Conservation (phyloP, 495 filamentous ascomycete genomes). For the Aspergillus wentii region DNA sequence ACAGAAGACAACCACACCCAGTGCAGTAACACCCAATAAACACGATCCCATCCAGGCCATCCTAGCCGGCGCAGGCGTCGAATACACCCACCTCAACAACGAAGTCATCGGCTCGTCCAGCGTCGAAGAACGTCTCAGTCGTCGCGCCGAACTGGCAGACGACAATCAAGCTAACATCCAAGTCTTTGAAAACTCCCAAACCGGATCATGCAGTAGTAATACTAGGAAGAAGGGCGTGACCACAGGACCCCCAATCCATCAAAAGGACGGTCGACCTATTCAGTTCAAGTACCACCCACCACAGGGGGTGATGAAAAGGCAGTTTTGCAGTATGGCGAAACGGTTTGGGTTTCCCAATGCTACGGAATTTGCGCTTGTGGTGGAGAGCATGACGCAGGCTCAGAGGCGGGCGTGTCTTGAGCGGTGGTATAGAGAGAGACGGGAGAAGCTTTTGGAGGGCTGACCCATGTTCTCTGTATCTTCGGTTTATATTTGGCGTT, state of each 20-base stretch:
- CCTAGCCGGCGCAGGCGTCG: slow-evolving; percentile 79
- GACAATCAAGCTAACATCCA: slow-evolving; percentile 45
- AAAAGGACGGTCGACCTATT: slow-evolving; percentile 26
- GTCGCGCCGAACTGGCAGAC: slow-evolving; percentile 63
- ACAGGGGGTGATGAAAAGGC: slow-evolving; percentile 65
- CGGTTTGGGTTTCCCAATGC: slow-evolving; percentile 71
- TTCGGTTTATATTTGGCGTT: too few relatives aligned
- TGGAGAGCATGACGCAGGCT: slow-evolving; percentile 90
- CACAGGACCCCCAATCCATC: slow-evolving; percentile 5
- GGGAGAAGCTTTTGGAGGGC: slow-evolving; percentile 29
- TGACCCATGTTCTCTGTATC: too few relatives aligned
- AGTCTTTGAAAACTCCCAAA: slow-evolving; percentile 43
- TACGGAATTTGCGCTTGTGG: slow-evolving; percentile 86
- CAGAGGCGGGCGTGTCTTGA: slow-evolving; percentile 76
- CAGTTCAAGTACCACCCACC: slow-evolving; percentile 74
- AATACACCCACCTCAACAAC: slow-evolving; percentile 94
- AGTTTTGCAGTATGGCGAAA: slow-evolving; percentile 87
- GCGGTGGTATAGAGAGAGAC: slow-evolving; percentile 65
- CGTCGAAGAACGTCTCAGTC: slow-evolving; percentile 74
- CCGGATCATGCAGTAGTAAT: neutral
- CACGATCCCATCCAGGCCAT: slow-evolving; percentile 85
- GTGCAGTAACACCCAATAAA: slow-evolving; percentile 27
- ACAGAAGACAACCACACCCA: neutral
- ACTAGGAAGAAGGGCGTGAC: slow-evolving; percentile 1
- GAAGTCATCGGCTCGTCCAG: slow-evolving; percentile 90